These are phyloP conservation scores for Apiospora marii DNA, from an alignment of 2,329 filamentous ascomycete species.

Conservation along the genomic window DNA sequence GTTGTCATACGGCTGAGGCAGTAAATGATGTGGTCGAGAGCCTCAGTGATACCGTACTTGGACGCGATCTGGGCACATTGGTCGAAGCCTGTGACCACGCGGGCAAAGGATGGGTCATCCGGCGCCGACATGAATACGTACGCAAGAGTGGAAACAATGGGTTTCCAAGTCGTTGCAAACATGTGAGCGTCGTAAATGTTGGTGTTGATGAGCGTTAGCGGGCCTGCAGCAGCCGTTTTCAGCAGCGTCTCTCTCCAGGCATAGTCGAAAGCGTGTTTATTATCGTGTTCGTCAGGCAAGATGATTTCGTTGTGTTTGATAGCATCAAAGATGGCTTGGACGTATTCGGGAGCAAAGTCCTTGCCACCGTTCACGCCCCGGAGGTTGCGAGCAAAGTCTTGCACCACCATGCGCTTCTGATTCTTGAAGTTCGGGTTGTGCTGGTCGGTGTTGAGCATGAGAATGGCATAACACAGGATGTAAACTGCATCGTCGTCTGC, in stretches of 20 bases:
- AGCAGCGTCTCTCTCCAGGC: slow-evolving; percentile 94
- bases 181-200: slow-evolving; percentile 98
- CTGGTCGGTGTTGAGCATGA: slow-evolving; percentile 96
- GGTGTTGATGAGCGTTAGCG: slow-evolving; percentile 82
- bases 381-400: slow-evolving; percentile 88
- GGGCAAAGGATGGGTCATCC: slow-evolving; percentile 92
- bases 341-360: slow-evolving; percentile 84
- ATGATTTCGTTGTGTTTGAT: slow-evolving; percentile 97
- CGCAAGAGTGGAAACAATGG: slow-evolving; percentile 91
- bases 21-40: slow-evolving; percentile 90
- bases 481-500: slow-evolving; percentile 88
- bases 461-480: slow-evolving; percentile 92
- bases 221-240: slow-evolving; percentile 80
- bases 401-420: slow-evolving; percentile 82
- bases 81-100: slow-evolving; percentile 93
- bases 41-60: slow-evolving; percentile 82
- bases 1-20: slow-evolving; percentile 92
- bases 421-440: slow-evolving; percentile 90
- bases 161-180: slow-evolving; percentile 95
- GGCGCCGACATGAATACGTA: slow-evolving; percentile 99
- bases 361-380: slow-evolving; percentile 86
- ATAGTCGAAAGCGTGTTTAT: slow-evolving; percentile 95
- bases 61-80: slow-evolving; percentile 94
- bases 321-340: slow-evolving; percentile 87
- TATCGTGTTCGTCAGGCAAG: slow-evolving; percentile 95